Base-by-base conservation (phyloP, 2,329 filamentous ascomycete genomes). In the Fusarium devonianum region DNA sequence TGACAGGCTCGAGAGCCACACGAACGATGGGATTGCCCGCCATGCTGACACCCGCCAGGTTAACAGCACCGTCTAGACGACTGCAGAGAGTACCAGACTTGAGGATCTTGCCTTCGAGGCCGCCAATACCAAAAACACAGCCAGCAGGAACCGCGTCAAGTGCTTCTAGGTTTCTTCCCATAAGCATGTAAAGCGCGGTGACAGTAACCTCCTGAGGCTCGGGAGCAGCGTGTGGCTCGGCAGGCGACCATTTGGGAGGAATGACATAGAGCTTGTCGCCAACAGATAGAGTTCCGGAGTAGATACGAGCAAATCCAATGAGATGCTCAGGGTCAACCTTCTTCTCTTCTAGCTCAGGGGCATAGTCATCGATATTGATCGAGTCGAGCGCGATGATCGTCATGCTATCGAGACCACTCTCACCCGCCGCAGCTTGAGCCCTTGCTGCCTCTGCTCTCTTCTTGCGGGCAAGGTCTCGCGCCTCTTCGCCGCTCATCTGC, bases 51-150 rank as follows among this genome's bases (percentile, higher is more conserved):
- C 93, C 93, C 1, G 92, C 94, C 41, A 99, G 77, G 72, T 99
- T 99, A 62, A 95, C 86, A 6, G 90, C 86, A 12, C 94, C 94
- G 37, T 91, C 87, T 0, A 95, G 76, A 57, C 89, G 88, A 58
- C 90, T 96, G 75, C 92, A 97, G 4, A 99, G 78, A 0, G 94
- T 99, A 10, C 92, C 94, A 1, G 92, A 95, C 71, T 99, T 99
- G 44, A 99, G 80, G n/a, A 99, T 88, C 53, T 93, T 88, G 12
- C 92, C 93, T 66, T 94, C 92, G 1, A 99, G 82, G 2, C 94
- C 94, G 22, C 88, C 91, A 44, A 99, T 94, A 17, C 94, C 94
- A 67, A 99, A 97, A 4, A 99, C 89, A 7, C 96, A 92, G 32
- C 94, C 94, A 1, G 94, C 93, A 5, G 93, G 93, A 0, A 97